Evolutionary conservation across 805 yeast genomes (phyloP).

Genomic region (Ogataea methylovora): DNA sequence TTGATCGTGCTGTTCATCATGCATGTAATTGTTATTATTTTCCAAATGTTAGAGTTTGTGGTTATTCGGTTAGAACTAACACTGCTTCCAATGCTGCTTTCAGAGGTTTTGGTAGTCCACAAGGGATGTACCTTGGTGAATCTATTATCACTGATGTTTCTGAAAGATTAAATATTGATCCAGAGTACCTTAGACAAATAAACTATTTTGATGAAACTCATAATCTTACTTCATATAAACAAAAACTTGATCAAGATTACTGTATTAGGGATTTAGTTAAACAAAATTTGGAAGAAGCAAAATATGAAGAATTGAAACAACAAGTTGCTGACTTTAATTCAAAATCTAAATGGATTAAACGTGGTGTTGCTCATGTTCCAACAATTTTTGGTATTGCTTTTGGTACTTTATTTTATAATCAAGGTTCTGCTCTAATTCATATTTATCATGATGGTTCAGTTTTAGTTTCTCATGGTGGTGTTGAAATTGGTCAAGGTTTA

Average conservation of each 20-base stretch:
- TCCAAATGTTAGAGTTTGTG: constrained; percentile 31
- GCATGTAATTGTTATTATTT: constrained; percentile 35
- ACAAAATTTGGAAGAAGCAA: constrained; percentile 26
- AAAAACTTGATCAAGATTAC: constrained; percentile 32
- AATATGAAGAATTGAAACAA: constrained; percentile 24
- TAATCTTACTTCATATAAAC: constrained; percentile 32
- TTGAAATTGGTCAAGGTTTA: constrained; percentile 44
- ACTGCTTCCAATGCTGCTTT: constrained; percentile 42
- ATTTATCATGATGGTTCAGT: constrained; percentile 41
- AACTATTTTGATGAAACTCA: constrained; percentile 28
- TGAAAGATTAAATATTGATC: constrained; percentile 31
- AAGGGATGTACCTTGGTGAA: constrained; percentile 39
- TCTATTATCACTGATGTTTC: constrained; percentile 31
- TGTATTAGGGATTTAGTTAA: constrained; percentile 29
- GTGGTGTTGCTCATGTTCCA: constrained; percentile 40
- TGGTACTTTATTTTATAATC: constrained; percentile 37
- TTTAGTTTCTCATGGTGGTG: constrained; percentile 40
- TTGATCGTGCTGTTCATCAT: constrained; percentile 39
- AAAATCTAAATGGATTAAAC: constrained; percentile 36
- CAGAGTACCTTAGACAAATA: constrained; percentile 28
- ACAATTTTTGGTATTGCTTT: constrained; percentile 41
- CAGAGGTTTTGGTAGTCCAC: constrained; percentile 44
- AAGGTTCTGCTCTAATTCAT: constrained; percentile 40
- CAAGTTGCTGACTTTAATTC: constrained; percentile 34
- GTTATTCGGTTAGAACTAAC: constrained; percentile 35